These are phyloP conservation scores for Durusdinium trenchii DNA, from an alignment of 73 alveolate genomes.

Conservation along the genomic window DNA sequence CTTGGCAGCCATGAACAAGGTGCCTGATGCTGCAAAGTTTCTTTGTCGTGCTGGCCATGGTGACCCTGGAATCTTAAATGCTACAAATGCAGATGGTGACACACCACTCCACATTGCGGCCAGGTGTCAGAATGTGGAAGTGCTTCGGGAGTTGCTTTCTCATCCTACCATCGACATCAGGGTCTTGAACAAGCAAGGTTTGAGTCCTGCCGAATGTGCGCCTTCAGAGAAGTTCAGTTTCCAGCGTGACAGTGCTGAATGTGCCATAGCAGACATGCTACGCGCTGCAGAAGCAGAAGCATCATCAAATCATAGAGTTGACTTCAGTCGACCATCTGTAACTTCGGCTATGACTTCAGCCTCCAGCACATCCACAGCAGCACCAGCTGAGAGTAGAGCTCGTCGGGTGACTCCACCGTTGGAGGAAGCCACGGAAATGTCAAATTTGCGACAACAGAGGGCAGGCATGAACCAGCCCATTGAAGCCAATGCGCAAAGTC, in stretches of 20 bases:
- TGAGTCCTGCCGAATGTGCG: constrained; percentile 74
- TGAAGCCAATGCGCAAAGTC: no score
- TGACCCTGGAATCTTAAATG: constrained; percentile 22
- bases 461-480: no score
- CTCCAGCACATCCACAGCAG: no score
- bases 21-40: constrained; percentile 38
- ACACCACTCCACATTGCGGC: constrained; percentile 76
- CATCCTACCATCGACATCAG: constrained; percentile 64
- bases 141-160: constrained; percentile 61
- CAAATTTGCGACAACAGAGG: neutral
- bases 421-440: neutral
- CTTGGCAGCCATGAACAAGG: constrained; percentile 77
- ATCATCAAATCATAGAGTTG: no score
- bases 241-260: constrained; percentile 82
- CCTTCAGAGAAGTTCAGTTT: constrained; percentile 87
- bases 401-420: no score
- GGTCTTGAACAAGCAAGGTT: constrained; percentile 66
- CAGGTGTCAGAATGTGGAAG: constrained; percentile 71
- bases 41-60: constrained; percentile 71
- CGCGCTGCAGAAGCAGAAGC: constrained; percentile 61
- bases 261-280: constrained; percentile 79
- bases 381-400: no score
- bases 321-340: no score
- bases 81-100: constrained; percentile 81
- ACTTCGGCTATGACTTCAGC: no score